Evolutionary conservation across 208 protist species (phyloP), one percentile per base, ranked within the genome.

Genomic region (Sergeia podlipaevii): DNA sequence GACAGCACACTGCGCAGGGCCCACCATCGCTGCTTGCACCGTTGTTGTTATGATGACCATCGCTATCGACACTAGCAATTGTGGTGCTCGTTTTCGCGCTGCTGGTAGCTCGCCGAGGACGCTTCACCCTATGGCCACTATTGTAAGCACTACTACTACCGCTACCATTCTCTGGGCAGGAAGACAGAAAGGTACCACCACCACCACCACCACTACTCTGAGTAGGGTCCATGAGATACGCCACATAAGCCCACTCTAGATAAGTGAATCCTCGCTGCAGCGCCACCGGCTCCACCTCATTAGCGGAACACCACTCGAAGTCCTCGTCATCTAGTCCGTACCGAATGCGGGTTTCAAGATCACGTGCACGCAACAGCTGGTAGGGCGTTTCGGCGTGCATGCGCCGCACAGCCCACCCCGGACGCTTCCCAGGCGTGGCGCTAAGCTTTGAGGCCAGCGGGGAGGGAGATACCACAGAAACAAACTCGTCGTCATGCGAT

Each of bases 271-370:
- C 65, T 2, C 71, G 60, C 52, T 71, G 54, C 32, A 92, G 69
- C 13, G 67, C 57, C 2, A 60, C 61, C 4, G 66, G 56, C 8
- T 53, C 10, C 1, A 86, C 36, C 8, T 41, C 18, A 2, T 85
- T 48, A 4, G 13, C 17, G 17, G 36, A 26, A 49, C 85, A 93
- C 81, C 80, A 93, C 5, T 68, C 53, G 39, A 82, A 83, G 60
- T 93, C 85, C 26, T 63, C 70, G 39, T 80, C 73, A 53, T 89
- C 78, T 21, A 84, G 75, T 0, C 79, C 55, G 63, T 93, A 93
- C 6, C 37, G 36, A 26, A 80, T 70, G 11, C 41, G 62, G n/a
- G 52, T 66, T 54, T 80, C 62, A 41, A 85, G 57, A 45, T 87
- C 73, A 10, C 30, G 4, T 4, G 70, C 71, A 21, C 54, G 58